phyloP scores from a whole-genome alignment of 495 filamentous ascomycete genomes.

The Gamarada debralockiae region DNA sequence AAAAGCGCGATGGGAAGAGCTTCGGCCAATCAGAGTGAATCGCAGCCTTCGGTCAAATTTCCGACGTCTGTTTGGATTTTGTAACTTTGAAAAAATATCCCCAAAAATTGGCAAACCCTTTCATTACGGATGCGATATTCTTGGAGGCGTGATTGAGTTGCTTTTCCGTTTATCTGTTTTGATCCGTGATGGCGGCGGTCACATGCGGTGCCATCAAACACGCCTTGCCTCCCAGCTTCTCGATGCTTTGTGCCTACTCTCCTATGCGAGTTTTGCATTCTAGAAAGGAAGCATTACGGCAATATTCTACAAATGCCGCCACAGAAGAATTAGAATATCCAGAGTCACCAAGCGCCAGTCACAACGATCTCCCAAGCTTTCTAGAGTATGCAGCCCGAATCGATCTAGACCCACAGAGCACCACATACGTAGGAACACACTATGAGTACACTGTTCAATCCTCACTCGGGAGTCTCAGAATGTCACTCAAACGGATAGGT shows the following conservation, averaged over 20 bases:
- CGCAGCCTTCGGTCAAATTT: constrained; percentile 1
- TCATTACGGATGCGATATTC: too few relatives aligned
- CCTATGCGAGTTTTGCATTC: constrained; percentile 6
- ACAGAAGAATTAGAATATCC: constrained; percentile 35
- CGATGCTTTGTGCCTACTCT: constrained; percentile 10
- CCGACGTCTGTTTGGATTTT: background rate
- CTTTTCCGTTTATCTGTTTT: background rate
- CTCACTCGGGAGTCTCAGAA: constrained; percentile 57
- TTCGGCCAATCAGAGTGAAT: constrained; percentile 10
- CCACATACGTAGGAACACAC: constrained; percentile 60
- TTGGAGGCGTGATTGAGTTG: too few relatives aligned
- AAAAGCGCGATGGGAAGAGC: background rate
- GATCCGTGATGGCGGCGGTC: too few relatives aligned
- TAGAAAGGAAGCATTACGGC: constrained; percentile 13
- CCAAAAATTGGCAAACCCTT: too few relatives aligned
- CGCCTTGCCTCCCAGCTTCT: background rate
- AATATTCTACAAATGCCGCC: constrained; percentile 28
- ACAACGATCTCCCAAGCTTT: constrained; percentile 68
- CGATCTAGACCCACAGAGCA: constrained; percentile 44
- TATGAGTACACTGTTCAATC: constrained; percentile 68
- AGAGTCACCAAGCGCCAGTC: constrained; percentile 43
- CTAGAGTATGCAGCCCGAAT: constrained; percentile 60
- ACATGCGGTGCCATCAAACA: constrained; percentile 13
- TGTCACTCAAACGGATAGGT: constrained; percentile 69
- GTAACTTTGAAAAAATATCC: too few relatives aligned